A percentile compares a stretch with the other conserved stretches of the same genome.
Evolutionary conservation across 139 green algal species (phyloP).

Genomic region (Nannochloris sp.): DNA sequence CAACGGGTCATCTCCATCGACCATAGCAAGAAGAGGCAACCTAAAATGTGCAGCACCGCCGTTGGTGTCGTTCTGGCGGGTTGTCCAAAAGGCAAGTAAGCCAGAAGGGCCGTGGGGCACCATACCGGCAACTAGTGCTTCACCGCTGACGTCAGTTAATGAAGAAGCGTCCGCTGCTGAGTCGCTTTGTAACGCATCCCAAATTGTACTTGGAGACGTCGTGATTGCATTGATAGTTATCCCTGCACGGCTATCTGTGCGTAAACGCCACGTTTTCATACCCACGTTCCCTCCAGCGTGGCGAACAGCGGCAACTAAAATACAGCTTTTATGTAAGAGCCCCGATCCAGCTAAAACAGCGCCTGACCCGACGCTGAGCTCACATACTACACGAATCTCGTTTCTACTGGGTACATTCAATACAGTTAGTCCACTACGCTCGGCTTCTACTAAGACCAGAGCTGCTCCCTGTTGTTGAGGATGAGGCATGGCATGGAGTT

Average conservation of each 20-base stretch:
- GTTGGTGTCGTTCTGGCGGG: background rate
- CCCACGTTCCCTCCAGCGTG: slow-evolving; percentile 26
- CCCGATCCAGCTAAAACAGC: slow-evolving; percentile 10
- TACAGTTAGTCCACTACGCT: slow-evolving; percentile 10
- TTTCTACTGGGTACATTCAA: slow-evolving; percentile 4
- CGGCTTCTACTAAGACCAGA: slow-evolving; percentile 21
- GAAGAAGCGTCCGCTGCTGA: background rate
- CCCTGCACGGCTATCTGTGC: background rate
- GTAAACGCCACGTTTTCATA: slow-evolving; percentile 17
- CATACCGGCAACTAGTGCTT: slow-evolving; percentile 3
- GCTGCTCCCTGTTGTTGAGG: slow-evolving; percentile 4
- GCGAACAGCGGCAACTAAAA: slow-evolving; percentile 9
- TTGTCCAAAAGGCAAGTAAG: slow-evolving; percentile 1
- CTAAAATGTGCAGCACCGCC: slow-evolving; percentile 3
- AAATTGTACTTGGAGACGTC: slow-evolving; percentile 6
- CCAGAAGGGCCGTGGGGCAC: background rate
- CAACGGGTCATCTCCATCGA: background rate
- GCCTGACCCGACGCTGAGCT: slow-evolving; percentile 1
- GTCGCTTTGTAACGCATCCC: slow-evolving; percentile 21
- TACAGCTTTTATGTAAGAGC: slow-evolving; percentile 1
- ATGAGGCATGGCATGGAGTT: slow-evolving; percentile 13
- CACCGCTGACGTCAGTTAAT: slow-evolving; percentile 14
- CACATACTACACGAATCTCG: slow-evolving; percentile 6
- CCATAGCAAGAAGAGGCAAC: slow-evolving; percentile 20
- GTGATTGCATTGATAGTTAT: slow-evolving; percentile 9